Evolutionary conservation across 768 basidiomycete genomes (phyloP).

Genomic region (Lactarius sp.): DNA sequence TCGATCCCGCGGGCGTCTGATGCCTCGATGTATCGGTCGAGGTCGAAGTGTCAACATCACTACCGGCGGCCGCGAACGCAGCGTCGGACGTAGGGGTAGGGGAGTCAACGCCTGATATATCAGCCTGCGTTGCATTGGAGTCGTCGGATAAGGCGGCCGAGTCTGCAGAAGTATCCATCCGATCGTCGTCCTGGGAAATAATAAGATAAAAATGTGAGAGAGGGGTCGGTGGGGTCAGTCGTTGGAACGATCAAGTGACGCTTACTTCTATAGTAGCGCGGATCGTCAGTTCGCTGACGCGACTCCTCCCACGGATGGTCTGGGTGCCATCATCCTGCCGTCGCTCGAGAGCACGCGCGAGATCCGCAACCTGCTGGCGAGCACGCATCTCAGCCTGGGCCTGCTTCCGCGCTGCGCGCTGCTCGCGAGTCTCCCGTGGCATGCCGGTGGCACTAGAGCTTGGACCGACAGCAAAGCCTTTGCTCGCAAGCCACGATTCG

Average conservation of each 20-base stretch:
- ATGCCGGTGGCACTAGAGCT: conserved; percentile 70
- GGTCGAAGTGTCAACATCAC: conserved; percentile 57
- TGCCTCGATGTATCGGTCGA: conserved; percentile 59
- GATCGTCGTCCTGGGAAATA: conserved; percentile 28
- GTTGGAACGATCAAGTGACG: background rate
- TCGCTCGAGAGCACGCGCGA: conserved; percentile 54
- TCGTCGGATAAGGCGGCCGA: conserved; percentile 22
- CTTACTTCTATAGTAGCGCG: conserved; percentile 15
- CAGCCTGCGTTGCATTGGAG: conserved; percentile 18
- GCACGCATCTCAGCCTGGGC: conserved; percentile 53
- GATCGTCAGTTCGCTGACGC: conserved; percentile 7
- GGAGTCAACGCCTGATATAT: conserved; percentile 21
- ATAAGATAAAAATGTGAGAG: conserved; percentile 6
- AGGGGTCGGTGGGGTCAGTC: background rate
- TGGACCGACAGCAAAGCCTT: conserved; percentile 83
- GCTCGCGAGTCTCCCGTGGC: conserved; percentile 71
- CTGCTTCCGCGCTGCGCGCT: conserved; percentile 56
- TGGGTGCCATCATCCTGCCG: conserved; percentile 32
- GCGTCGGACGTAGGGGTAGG: conserved; percentile 22
- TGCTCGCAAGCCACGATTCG: conserved; percentile 86
- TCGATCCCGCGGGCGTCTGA: conserved; percentile 52
- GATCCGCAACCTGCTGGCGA: conserved; percentile 53
- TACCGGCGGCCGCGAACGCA: conserved; percentile 35
- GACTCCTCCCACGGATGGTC: conserved; percentile 20
- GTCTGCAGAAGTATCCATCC: conserved; percentile 24